phyloP scores from a whole-genome alignment of 2,329 filamentous ascomycete species.

The Pestalotiopsis sp. region DNA sequence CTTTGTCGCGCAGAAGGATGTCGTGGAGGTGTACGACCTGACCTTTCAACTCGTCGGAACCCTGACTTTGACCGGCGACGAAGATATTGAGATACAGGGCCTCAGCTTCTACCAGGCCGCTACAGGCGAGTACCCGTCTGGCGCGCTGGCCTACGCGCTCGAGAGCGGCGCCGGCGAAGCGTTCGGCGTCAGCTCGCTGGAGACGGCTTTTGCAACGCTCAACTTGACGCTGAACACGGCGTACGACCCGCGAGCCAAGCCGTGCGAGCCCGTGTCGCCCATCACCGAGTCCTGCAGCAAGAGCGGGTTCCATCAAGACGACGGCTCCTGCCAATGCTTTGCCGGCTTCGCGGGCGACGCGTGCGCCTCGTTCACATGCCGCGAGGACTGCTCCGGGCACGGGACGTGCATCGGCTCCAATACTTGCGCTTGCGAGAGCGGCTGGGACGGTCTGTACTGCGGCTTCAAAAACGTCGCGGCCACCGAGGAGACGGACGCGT shows the following conservation, averaged over 20 bases:
- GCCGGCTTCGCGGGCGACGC: slow-evolving; percentile 40
- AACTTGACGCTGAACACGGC: slow-evolving; percentile 38
- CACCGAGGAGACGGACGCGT: slow-evolving; percentile 45
- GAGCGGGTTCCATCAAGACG: slow-evolving; percentile 40
- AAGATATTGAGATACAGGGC: slow-evolving; percentile 46
- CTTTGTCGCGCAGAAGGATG: slow-evolving; percentile 41
- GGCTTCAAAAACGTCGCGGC: slow-evolving; percentile 45
- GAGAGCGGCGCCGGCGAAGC: slow-evolving; percentile 41
- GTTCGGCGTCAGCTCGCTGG: slow-evolving; percentile 43
- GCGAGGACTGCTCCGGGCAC: slow-evolving; percentile 42
- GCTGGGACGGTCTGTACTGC: slow-evolving; percentile 49
- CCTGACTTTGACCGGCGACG: slow-evolving; percentile 37
- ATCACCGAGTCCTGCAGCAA: slow-evolving; percentile 37
- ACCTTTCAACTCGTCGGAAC: slow-evolving; percentile 39
- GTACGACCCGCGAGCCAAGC: slow-evolving; percentile 38
- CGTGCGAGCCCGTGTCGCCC: slow-evolving; percentile 26
- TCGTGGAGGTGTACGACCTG: slow-evolving; percentile 41
- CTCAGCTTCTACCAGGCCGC: slow-evolving; percentile 43
- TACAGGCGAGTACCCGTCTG: slow-evolving; percentile 37
- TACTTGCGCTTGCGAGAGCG: slow-evolving; percentile 41
- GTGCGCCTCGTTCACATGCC: slow-evolving; percentile 41
- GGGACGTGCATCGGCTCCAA: slow-evolving; percentile 46
- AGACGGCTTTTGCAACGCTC: slow-evolving; percentile 34
- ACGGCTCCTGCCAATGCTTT: slow-evolving; percentile 43
- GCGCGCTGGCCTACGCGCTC: slow-evolving; percentile 43